Evolutionary conservation across 257 asterid species (phyloP).

Genomic region (Craterostigma plantagineum): DNA sequence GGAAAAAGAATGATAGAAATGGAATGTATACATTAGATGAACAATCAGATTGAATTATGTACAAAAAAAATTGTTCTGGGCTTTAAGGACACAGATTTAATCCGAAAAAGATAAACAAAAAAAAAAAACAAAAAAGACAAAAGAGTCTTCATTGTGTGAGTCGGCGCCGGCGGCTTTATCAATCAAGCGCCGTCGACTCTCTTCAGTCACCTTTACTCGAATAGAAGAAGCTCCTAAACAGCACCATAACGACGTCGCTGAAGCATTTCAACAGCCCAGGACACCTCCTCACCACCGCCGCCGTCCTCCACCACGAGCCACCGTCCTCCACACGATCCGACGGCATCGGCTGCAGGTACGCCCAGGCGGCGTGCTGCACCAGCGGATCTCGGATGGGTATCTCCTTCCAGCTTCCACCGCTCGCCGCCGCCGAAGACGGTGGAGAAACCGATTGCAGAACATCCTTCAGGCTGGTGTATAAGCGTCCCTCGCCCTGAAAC

Average conservation of each 20-base stretch:
- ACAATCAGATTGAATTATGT: too few relatives aligned
- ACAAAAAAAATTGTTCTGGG: too few relatives aligned
- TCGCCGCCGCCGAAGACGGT: slow-evolving; percentile 20
- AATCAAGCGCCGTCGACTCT: too few relatives aligned
- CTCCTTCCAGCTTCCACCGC: slow-evolving; percentile 42
- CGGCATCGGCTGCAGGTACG: slow-evolving; percentile 63
- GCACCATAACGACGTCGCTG: slow-evolving; percentile 23
- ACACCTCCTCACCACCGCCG: slow-evolving; percentile 14
- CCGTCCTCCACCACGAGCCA: slow-evolving; percentile 16
- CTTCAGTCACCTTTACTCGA: too few relatives aligned
- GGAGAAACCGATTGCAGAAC: slow-evolving; percentile 24
- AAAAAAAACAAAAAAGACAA: too few relatives aligned
- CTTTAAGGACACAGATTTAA: too few relatives aligned
- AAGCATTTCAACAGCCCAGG: slow-evolving; percentile 28
- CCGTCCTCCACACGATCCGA: slow-evolving; percentile 12
- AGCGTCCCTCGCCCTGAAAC: slow-evolving; percentile 3
- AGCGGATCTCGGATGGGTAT: slow-evolving; percentile 71
- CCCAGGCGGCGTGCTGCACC: slow-evolving; percentile 87
- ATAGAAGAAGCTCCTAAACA: slow-evolving; percentile 8
- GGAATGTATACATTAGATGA: too few relatives aligned
- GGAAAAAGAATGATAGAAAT: too few relatives aligned
- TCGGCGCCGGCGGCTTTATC: too few relatives aligned
- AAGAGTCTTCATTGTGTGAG: too few relatives aligned
- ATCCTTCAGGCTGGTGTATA: slow-evolving; percentile 62
- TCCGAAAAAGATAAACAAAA: too few relatives aligned